Evolutionary conservation across 202 grass and related monocot species (phyloP).

Genomic region (Panicum hallii): DNA sequence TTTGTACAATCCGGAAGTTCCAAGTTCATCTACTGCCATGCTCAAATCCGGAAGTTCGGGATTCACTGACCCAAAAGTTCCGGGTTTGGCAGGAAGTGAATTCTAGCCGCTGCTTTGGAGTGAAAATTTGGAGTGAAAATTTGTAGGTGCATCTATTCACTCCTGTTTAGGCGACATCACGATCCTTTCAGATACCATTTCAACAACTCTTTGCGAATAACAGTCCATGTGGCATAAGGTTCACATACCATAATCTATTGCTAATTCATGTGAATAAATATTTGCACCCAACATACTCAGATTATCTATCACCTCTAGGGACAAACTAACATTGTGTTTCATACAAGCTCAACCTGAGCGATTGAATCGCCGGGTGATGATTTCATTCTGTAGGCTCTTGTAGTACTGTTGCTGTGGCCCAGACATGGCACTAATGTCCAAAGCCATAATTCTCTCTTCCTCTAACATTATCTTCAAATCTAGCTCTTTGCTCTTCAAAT

Average conservation of each 20-base stretch:
- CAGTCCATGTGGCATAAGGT: background rate
- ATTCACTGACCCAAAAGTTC: too few relatives aligned
- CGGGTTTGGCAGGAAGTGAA: too few relatives aligned
- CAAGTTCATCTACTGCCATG: too few relatives aligned
- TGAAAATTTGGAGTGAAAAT: too few relatives aligned
- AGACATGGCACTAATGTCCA: conserved; percentile 12
- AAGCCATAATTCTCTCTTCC: conserved; percentile 29
- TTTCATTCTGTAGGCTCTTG: conserved; percentile 29
- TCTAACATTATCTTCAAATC: conserved; percentile 33
- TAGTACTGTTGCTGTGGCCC: conserved; percentile 23
- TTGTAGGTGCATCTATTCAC: too few relatives aligned
- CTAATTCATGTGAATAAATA: too few relatives aligned
- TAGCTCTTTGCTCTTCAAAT: conserved; percentile 32
- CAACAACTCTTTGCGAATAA: background rate
- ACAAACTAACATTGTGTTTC: background rate
- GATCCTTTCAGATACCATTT: too few relatives aligned
- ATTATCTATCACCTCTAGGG: too few relatives aligned
- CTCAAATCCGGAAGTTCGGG: too few relatives aligned
- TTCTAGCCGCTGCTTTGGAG: too few relatives aligned
- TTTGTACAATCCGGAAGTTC: too few relatives aligned
- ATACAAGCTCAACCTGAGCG: background rate
- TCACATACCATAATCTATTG: background rate
- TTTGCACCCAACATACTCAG: background rate
- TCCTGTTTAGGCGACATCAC: too few relatives aligned
- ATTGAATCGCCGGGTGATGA: conserved; percentile 17